A percentile compares a stretch with the other conserved stretches of the same genome.
phyloP scores from a whole-genome alignment of 345 rosid species.

The Eucalyptus virginea region DNA sequence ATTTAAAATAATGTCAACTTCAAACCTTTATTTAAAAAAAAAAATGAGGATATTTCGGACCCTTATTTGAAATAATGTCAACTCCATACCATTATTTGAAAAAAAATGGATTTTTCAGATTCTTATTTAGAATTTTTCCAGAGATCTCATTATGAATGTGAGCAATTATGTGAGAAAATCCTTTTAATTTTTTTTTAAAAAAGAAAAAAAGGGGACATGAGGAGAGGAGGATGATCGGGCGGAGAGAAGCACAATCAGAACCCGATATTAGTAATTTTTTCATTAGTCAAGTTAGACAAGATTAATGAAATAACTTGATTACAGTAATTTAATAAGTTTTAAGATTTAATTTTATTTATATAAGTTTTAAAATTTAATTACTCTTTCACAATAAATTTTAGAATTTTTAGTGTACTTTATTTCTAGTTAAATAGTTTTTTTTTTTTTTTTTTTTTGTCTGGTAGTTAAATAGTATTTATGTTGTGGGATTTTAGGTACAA shows the following conservation, averaged over 20 bases:
- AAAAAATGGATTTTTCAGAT: no score
- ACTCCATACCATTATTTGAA: no score
- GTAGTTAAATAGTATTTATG: not conserved
- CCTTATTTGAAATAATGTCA: no score
- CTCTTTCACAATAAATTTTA: not conserved
- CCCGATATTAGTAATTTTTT: not conserved
- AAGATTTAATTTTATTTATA: no score
- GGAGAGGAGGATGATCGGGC: not conserved
- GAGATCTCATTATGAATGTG: not conserved
- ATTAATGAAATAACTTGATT: not conserved
- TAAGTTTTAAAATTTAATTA: no score
- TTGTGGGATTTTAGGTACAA: not conserved
- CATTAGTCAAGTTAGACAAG: not conserved
- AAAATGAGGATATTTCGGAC: no score
- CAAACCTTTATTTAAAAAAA: no score
- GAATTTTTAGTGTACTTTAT: fast-evolving
- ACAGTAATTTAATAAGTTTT: no score
- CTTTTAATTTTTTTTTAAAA: not conserved
- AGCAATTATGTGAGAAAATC: not conserved
- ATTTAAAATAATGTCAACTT: no score
- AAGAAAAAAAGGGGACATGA: not conserved
- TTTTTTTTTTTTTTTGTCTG: no score
- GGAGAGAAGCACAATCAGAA: fast-evolving
- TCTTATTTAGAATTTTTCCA: no score
- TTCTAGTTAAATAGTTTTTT: no score